Percentiles rank a stretch among this genome's conserved stretches.
phyloP scores from a whole-genome alignment of 2,329 filamentous ascomycete species.

The Fusarium temperatum region DNA sequence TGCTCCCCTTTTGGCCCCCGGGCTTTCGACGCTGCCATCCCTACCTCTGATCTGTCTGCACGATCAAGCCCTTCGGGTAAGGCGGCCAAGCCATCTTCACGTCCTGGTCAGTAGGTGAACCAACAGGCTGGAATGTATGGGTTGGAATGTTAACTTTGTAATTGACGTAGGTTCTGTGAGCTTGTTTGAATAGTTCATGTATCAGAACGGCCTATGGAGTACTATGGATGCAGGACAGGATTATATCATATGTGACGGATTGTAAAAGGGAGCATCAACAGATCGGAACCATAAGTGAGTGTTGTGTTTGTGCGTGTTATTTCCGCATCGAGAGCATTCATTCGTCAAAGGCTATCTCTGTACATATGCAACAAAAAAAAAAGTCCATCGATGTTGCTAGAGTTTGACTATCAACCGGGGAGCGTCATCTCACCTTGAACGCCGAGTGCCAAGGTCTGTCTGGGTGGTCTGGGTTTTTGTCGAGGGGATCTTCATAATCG shows the following conservation, averaged over 20 bases:
- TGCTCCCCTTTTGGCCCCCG: slow-evolving; percentile 11
- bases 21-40: slow-evolving; percentile 13
- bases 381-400: not conserved
- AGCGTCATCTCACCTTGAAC: slow-evolving; percentile 2
- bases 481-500: slow-evolving; percentile 10
- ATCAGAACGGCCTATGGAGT: not conserved
- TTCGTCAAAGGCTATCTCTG: not conserved
- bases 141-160: slow-evolving; percentile 28
- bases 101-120: slow-evolving; percentile 25
- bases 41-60: slow-evolving; percentile 19
- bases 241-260: not conserved
- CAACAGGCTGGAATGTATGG: slow-evolving; percentile 37
- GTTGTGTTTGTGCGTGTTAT: not conserved
- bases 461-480: not conserved
- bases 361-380: not conserved
- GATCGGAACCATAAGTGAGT: not conserved
- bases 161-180: slow-evolving; percentile 19
- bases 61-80: slow-evolving; percentile 34
- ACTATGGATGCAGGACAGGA: not conserved
- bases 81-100: slow-evolving; percentile 28
- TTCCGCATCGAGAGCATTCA: not conserved
- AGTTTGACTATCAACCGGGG: not conserved
- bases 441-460: not conserved
- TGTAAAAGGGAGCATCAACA: not conserved
- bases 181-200: not conserved